Percentiles rank a stretch among this genome's conserved stretches.
phyloP scores from a whole-genome alignment of 2,329 filamentous ascomycete genomes.

The Diplodia corticola region DNA sequence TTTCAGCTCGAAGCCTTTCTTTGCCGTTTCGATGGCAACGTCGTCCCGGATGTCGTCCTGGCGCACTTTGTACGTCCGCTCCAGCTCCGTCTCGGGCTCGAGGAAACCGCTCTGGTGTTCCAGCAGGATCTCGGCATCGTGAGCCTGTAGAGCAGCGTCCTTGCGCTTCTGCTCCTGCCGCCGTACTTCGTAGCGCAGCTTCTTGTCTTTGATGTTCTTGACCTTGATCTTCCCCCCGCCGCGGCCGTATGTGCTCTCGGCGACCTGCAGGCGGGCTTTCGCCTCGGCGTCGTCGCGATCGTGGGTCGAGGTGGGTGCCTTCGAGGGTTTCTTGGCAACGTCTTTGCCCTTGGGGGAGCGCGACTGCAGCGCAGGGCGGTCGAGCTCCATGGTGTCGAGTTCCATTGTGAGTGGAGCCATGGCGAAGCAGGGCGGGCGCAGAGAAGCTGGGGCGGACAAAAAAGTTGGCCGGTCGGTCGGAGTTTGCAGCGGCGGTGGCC shows the following conservation, averaged over 20 bases:
- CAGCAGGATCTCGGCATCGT: conserved; percentile 91
- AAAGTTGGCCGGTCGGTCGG: conserved; percentile 14
- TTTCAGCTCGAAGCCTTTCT: conserved; percentile 90
- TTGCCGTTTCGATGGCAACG: conserved; percentile 79
- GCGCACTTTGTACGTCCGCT: conserved; percentile 87
- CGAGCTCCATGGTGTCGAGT: background rate
- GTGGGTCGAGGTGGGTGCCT: conserved; percentile 13
- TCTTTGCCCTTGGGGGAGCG: background rate
- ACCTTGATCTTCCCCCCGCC: conserved; percentile 69
- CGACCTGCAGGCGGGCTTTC: conserved; percentile 36
- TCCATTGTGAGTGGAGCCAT: conserved; percentile 1
- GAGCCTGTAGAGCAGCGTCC: conserved; percentile 77
- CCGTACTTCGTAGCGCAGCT: conserved; percentile 77
- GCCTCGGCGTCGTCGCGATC: conserved; percentile 30
- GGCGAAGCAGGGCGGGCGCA: background rate
- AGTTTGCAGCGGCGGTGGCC: background rate
- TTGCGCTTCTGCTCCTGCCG: conserved; percentile 80
- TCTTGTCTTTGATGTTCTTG: conserved; percentile 81
- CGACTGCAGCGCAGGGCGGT: background rate
- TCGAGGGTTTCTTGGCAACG: background rate
- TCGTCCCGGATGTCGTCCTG: conserved; percentile 79
- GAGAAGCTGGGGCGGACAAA: background rate
- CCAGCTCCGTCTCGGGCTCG: conserved; percentile 83
- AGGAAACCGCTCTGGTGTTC: conserved; percentile 85
- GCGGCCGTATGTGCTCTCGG: conserved; percentile 74